Conservation (phyloP, 768 basidiomycete genomes). For the Suillus clintonianus region DNA sequence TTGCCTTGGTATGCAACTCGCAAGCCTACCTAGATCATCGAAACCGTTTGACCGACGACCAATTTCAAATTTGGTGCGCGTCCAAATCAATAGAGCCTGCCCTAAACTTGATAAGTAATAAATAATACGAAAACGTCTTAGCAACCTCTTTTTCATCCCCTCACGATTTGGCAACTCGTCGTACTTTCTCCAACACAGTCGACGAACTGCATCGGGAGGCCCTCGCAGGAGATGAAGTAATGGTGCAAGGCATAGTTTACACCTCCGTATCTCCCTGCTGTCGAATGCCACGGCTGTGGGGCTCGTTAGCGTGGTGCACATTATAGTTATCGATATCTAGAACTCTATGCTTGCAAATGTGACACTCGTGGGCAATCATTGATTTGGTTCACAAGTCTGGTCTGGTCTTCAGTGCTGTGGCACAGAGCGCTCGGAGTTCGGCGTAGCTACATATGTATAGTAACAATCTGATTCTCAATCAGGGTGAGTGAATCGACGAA, state of each 20-base stretch:
- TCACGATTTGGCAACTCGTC: slow-evolving; percentile 49
- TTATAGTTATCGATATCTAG: slow-evolving; percentile 27
- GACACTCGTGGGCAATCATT: not conserved
- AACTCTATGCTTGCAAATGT: not conserved
- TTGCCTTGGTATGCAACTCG: not conserved
- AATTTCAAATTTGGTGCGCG: not conserved
- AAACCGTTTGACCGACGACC: no score
- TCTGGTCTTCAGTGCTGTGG: not conserved
- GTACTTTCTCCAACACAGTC: slow-evolving; percentile 36
- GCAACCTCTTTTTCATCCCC: slow-evolving; percentile 33
- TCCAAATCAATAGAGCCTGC: slow-evolving; percentile 25
- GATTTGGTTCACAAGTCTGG: not conserved
- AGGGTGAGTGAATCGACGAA: not conserved
- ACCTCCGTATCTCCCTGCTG: slow-evolving; percentile 86
- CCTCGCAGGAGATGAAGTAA: slow-evolving; percentile 91
- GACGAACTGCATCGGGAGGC: slow-evolving; percentile 50
- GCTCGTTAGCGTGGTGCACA: slow-evolving; percentile 89
- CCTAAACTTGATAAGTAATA: slow-evolving; percentile 31
- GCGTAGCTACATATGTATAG: not conserved
- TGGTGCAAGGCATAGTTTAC: slow-evolving; percentile 86
- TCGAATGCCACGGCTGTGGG: slow-evolving; percentile 56
- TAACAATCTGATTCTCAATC: not conserved
- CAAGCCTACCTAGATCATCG: not conserved
- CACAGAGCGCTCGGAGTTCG: not conserved
- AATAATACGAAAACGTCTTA: slow-evolving; percentile 1